Base-by-base conservation (phyloP, 2,329 filamentous ascomycete species). In the Dactylonectria macrodidyma region DNA sequence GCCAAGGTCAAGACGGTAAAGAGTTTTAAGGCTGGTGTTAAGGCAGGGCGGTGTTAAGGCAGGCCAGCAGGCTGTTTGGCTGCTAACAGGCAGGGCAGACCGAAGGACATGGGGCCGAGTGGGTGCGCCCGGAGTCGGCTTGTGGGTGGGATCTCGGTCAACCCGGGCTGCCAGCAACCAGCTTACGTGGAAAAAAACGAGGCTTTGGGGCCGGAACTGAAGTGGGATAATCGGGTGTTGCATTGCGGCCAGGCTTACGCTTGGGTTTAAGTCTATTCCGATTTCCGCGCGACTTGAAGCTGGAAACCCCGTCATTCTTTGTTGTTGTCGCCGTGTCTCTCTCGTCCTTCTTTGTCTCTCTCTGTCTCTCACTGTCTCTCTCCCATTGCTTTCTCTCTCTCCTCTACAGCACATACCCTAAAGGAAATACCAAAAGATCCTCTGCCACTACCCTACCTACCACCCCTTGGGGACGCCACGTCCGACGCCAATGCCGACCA, bases 231-330 rank as follows among this genome's bases (percentile, higher is more conserved):
- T 30, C 26, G 26, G 26, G 26, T 7, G 26, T 30, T 7, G 41
- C n/a, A 44, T 44, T 44, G 2, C 41, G 41, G 41, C 14, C 38
- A 44, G 41, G 16, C 41, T 36, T 54, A 54, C 34, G 33, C 51
- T 38, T 54, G 33, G 34, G n/a, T 54, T 38, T 54, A 54, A 54
- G 33, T 19, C 30, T 54, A 34, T 54, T 54, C 51, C 6, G 22
- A 30, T 36, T 36, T 5, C 51, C 19, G 19, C 33, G 26, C 26
- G 7, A 30, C 26, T 30, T 30, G 26, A 30, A 30, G 26, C 26
- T 2, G 26, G 26, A 30, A 30, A 30, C 1, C 26, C 26, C 26
- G 26, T 30, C 26, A 5, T 30, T 30, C 10, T 36, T 54, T 36
- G 33, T n/a, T 34, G 10, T n/a, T 36, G n/a, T 36, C 30, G 51